Percentiles rank a stretch among this genome's conserved stretches.
These are phyloP conservation scores for Cercospora sp. DNA, from an alignment of 2,329 filamentous ascomycete genomes.

Conservation along the genomic window DNA sequence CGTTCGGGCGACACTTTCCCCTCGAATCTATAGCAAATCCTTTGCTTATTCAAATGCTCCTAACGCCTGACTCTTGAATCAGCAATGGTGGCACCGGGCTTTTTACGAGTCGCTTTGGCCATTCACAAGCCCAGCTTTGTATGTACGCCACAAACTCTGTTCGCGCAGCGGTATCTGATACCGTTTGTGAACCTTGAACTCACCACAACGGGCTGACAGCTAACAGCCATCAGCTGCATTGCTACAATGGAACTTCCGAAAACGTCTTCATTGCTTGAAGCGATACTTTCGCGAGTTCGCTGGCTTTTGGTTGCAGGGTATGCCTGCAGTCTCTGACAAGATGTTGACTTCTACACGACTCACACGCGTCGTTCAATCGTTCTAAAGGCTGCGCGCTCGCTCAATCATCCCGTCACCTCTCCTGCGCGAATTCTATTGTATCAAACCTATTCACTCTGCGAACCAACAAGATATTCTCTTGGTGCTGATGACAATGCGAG, in stretches of 20 bases:
- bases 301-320: not conserved
- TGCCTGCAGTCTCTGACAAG: slow-evolving; percentile 1
- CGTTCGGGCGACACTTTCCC: not conserved
- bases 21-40: not conserved
- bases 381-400: not conserved
- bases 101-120: not conserved
- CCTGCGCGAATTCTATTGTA: not conserved
- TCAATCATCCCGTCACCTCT: not conserved
- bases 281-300: not conserved
- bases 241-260: not conserved
- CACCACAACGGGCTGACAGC: slow-evolving; percentile 4
- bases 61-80: not conserved
- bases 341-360: slow-evolving; percentile 1
- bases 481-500: not conserved
- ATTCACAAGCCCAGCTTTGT: not conserved
- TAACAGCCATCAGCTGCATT: not conserved
- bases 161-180: slow-evolving; percentile 7
- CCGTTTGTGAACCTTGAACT: not conserved
- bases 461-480: not conserved
- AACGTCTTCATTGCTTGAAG: not conserved
- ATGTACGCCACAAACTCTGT: slow-evolving; percentile 2
- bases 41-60: not conserved
- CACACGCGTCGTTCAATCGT: not conserved
- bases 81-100: not conserved
- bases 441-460: not conserved